phyloP scores from a whole-genome alignment of 2,329 filamentous ascomycete species.

The Raffaelea albimanens region DNA sequence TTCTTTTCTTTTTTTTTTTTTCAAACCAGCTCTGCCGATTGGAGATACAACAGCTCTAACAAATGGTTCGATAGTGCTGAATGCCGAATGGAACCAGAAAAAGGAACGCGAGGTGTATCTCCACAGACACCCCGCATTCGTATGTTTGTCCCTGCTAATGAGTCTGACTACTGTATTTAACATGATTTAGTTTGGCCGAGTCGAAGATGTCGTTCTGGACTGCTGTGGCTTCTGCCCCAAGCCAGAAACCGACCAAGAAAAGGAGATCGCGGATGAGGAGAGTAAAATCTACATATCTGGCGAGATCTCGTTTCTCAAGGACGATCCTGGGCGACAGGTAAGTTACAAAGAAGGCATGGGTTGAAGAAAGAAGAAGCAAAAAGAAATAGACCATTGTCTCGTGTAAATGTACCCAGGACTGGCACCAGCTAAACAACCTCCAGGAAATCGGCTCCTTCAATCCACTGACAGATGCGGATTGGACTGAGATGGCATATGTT shows the following conservation, averaged over 20 bases:
- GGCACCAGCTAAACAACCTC: not conserved
- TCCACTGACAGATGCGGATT: conserved; percentile 71
- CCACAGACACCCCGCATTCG: conserved; percentile 75
- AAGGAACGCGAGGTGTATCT: conserved; percentile 68
- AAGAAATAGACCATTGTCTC: too few species aligned
- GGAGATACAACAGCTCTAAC: not conserved
- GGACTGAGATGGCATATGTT: conserved; percentile 87
- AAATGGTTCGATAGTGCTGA: conserved; percentile 43
- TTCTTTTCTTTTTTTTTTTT: not conserved
- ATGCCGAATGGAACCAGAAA: conserved; percentile 76
- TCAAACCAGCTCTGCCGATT: not conserved
- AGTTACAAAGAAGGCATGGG: too few species aligned
- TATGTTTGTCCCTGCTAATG: conserved; percentile 5
- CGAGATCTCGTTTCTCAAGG: conserved; percentile 62
- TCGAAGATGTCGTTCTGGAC: conserved; percentile 65
- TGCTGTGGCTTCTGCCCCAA: conserved; percentile 74
- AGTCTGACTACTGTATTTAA: too few species aligned
- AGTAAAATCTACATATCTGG: conserved; percentile 69
- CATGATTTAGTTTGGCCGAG: conserved; percentile 57
- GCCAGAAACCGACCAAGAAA: conserved; percentile 60
- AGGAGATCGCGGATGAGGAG: conserved; percentile 62
- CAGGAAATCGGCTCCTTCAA: conserved; percentile 59
- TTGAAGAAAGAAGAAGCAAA: not conserved
- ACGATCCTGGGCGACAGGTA: conserved; percentile 68
- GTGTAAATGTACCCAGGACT: too few species aligned